Conservation (phyloP, 1,139 yeast species). For the Komagataea norvegica region DNA sequence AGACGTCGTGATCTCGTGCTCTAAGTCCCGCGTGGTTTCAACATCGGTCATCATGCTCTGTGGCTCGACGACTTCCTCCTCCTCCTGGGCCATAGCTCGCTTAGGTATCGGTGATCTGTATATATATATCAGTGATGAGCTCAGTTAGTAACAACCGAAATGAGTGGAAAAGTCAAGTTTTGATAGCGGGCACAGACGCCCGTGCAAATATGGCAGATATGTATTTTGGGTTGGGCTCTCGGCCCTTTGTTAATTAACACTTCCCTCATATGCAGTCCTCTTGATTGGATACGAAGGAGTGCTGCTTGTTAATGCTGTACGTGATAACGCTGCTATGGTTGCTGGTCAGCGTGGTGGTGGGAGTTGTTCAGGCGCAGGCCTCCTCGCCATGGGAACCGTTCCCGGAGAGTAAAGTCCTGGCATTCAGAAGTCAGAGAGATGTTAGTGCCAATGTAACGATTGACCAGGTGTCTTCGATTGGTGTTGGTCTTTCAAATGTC, state of each 20-base stretch:
- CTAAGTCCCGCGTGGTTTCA: conserved; percentile 17
- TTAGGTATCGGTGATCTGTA: not conserved
- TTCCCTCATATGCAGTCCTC: no score
- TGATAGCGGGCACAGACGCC: no score
- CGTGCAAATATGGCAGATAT: no score
- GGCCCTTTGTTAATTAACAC: no score
- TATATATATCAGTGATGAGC: not conserved
- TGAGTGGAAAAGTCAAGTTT: no score
- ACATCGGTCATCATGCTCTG: not conserved
- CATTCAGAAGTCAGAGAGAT: conserved; percentile 66
- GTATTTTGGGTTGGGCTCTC: no score
- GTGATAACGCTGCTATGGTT: not conserved
- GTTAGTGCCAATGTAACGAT: conserved; percentile 50
- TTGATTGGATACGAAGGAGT: no score
- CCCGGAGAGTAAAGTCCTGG: conserved; percentile 32
- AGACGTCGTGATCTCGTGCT: conserved; percentile 23
- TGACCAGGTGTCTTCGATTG: conserved; percentile 52
- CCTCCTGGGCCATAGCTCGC: conserved; percentile 2
- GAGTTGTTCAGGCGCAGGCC: not conserved
- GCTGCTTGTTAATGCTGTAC: not conserved
- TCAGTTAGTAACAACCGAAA: no score
- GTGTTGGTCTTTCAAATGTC: conserved; percentile 49
- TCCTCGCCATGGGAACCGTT: conserved; percentile 24
- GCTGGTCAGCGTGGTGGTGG: no score
- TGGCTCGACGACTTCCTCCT: not conserved